phyloP scores from a whole-genome alignment of 2,329 filamentous ascomycete species.

The Uncinocarpus reesii region DNA sequence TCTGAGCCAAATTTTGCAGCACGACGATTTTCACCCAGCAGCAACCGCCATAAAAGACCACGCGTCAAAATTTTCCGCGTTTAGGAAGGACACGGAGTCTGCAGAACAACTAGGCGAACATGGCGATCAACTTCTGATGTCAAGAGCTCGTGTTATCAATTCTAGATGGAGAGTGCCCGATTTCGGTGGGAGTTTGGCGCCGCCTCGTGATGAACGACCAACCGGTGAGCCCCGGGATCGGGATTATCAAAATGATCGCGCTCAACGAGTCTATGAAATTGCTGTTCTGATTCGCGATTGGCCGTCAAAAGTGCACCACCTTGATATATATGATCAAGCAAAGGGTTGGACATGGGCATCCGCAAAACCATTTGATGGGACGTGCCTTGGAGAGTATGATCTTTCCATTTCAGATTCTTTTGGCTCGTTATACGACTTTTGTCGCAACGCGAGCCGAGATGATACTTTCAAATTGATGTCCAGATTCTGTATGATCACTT shows the following conservation, averaged over 20 bases:
- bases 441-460: constrained; percentile 11
- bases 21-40: constrained; percentile 18
- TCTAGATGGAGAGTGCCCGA: constrained; percentile 11
- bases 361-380: not conserved
- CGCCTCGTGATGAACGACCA: not conserved
- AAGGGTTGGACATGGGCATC: constrained; percentile 8
- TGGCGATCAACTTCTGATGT: constrained; percentile 19
- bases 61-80: constrained; percentile 13
- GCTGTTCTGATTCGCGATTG: constrained; percentile 17
- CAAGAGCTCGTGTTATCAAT: constrained; percentile 10
- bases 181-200: constrained; percentile 6
- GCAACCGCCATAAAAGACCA: constrained; percentile 16
- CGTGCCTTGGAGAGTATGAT: constrained; percentile 10
- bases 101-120: constrained; percentile 4
- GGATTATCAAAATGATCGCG: constrained; percentile 11
- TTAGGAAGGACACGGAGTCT: constrained; percentile 1
- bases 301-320: constrained; percentile 7
- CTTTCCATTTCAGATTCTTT: constrained; percentile 14
- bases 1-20: constrained; percentile 18
- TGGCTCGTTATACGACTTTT: constrained; percentile 17
- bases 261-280: constrained; percentile 14
- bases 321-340: constrained; percentile 1
- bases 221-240: constrained; percentile 13
- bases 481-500: constrained; percentile 18
- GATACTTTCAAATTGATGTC: constrained; percentile 18